Conservation (phyloP, 1,139 yeast genomes). For the Kodamaea alishanica region DNA sequence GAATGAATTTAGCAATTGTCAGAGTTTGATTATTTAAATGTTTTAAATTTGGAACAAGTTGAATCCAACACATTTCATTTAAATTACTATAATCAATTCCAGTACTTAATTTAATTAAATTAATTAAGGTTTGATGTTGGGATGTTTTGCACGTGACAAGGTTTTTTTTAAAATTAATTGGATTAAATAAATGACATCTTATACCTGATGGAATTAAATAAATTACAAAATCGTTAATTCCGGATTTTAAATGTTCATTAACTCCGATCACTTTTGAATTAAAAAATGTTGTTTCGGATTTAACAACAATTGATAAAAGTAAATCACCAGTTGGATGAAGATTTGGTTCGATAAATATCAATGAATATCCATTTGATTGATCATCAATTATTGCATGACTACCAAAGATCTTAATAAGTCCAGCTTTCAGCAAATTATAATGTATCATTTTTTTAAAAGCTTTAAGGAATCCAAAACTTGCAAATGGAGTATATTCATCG, state of each 20-base stretch:
- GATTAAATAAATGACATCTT: constrained; percentile 57
- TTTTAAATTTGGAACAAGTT: constrained; percentile 60
- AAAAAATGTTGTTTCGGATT: constrained; percentile 27
- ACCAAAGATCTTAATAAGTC: constrained; percentile 49
- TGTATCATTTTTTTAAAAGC: constrained; percentile 57
- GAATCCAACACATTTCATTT: constrained; percentile 51
- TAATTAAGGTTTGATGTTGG: constrained; percentile 36
- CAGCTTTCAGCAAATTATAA: constrained; percentile 40
- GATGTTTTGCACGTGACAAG: constrained; percentile 15
- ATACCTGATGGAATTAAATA: constrained; percentile 76
- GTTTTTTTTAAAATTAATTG: constrained; percentile 48
- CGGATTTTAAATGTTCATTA: constrained; percentile 1
- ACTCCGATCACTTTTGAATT: constrained; percentile 1
- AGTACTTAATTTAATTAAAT: constrained; percentile 50
- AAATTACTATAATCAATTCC: constrained; percentile 36
- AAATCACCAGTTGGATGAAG: constrained; percentile 52
- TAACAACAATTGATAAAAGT: constrained; percentile 27
- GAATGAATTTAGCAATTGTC: constrained; percentile 52
- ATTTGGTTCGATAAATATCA: constrained; percentile 55
- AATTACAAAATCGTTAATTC: constrained; percentile 37
- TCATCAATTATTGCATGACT: constrained; percentile 41
- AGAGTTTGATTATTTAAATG: constrained; percentile 70
- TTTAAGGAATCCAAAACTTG: constrained; percentile 53
- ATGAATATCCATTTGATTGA: constrained; percentile 16
- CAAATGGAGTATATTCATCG: constrained; percentile 39